These are phyloP conservation scores for Physcia stellaris DNA, from an alignment of 495 filamentous ascomycete species.

Conservation along the genomic window DNA sequence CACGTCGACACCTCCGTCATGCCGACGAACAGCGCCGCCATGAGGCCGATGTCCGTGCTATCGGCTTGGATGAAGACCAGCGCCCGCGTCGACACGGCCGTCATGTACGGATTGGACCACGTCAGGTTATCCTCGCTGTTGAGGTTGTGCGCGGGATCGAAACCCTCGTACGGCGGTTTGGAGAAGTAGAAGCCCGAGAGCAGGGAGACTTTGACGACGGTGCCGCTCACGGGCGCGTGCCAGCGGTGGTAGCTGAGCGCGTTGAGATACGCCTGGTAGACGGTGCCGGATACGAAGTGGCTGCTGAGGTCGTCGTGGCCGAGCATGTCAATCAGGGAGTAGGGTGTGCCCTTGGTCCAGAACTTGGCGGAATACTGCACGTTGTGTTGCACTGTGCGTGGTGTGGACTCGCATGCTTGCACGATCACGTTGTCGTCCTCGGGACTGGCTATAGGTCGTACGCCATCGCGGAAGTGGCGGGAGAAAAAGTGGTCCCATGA, in stretches of 20 bases:
- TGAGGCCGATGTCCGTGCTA: slow-evolving; percentile 47
- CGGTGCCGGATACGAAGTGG: slow-evolving; percentile 44
- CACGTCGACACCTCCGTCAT: slow-evolving; percentile 63
- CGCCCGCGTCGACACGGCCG: slow-evolving; percentile 42
- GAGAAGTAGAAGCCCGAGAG: slow-evolving; percentile 55
- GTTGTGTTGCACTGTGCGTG: slow-evolving; percentile 20
- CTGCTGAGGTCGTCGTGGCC: slow-evolving; percentile 33
- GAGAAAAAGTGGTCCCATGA: slow-evolving; percentile 76
- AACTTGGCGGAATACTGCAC: slow-evolving; percentile 36
- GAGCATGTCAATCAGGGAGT: slow-evolving; percentile 51
- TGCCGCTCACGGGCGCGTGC: slow-evolving; percentile 51
- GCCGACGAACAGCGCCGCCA: slow-evolving; percentile 51
- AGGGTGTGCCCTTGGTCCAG: slow-evolving; percentile 59
- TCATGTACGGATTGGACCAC: slow-evolving; percentile 45
- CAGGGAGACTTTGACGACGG: slow-evolving; percentile 38
- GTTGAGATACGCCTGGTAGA: slow-evolving; percentile 57
- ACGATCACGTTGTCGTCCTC: slow-evolving; percentile 40
- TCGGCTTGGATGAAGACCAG: slow-evolving; percentile 59
- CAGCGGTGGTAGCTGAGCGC: slow-evolving; percentile 57
- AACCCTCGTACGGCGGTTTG: slow-evolving; percentile 42
- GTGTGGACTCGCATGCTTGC: slow-evolving; percentile 53
- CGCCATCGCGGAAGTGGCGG: slow-evolving; percentile 35
- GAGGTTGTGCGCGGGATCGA: slow-evolving; percentile 18
- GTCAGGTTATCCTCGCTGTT: slow-evolving; percentile 18
- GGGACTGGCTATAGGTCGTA: slow-evolving; percentile 44